Conservation (phyloP, 2,329 filamentous ascomycete genomes). For the Aspergillus unguis region DNA sequence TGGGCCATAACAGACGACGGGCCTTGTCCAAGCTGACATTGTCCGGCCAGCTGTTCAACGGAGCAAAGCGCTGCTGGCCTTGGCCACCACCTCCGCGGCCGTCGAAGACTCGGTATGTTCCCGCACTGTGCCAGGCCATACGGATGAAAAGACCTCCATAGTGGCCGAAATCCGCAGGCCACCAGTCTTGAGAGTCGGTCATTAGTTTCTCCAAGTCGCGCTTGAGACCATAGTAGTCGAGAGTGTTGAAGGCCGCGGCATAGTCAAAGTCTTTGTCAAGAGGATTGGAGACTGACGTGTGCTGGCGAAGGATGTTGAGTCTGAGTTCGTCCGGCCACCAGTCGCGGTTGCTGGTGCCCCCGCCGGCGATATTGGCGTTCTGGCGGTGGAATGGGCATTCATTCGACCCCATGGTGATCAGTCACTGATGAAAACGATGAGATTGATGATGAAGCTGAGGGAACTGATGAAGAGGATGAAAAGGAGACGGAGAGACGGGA, state of each 20-base stretch:
- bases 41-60: constrained; percentile 79
- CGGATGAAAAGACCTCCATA: constrained; percentile 78
- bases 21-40: constrained; percentile 77
- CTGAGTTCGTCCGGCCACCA: constrained; percentile 71
- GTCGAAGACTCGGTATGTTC: constrained; percentile 72
- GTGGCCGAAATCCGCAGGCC: constrained; percentile 78
- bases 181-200: constrained; percentile 77
- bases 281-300: constrained; percentile 62
- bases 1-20: constrained; percentile 72
- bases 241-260: constrained; percentile 65
- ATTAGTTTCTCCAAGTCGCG: constrained; percentile 68
- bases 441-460: neutral
- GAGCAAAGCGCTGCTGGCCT: constrained; percentile 75
- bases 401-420: constrained; percentile 20
- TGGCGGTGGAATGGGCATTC: constrained; percentile 24
- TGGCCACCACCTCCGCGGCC: constrained; percentile 71
- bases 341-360: constrained; percentile 65
- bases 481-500: neutral
- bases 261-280: constrained; percentile 68
- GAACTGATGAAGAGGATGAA: neutral
- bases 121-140: constrained; percentile 77
- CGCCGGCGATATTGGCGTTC: constrained; percentile 48
- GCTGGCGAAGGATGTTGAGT: constrained; percentile 71
- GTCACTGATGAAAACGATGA: neutral
- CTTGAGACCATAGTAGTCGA: constrained; percentile 70